A percentile compares a stretch with the other conserved stretches of the same genome.
Conservation (phyloP, 345 rosid genomes). For the Erodium maritimum region DNA sequence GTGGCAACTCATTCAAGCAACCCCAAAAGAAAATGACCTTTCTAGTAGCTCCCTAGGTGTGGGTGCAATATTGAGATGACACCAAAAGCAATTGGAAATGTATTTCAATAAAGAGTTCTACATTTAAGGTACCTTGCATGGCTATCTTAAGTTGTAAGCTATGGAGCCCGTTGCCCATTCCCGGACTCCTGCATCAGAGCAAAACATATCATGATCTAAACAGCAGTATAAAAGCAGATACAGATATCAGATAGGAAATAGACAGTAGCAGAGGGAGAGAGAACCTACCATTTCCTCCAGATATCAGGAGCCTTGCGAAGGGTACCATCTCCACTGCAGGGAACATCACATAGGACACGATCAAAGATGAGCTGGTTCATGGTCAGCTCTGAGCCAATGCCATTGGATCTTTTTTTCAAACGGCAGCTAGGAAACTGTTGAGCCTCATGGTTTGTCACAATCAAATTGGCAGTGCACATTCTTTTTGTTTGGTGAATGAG, state of each 20-base stretch:
- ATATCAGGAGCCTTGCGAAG: constrained; percentile 96
- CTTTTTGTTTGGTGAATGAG: constrained; percentile 97
- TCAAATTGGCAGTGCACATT: constrained; percentile 92
- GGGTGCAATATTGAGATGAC: too few relatives aligned
- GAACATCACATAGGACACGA: constrained; percentile 91
- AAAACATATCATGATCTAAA: constrained; percentile 6
- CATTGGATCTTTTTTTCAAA: constrained; percentile 24
- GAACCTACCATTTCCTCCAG: constrained; percentile 77
- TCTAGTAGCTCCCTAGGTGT: too few relatives aligned
- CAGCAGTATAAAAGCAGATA: not conserved
- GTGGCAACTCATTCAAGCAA: not conserved
- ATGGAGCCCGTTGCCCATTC: constrained; percentile 87
- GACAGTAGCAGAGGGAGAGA: not conserved
- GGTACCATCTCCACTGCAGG: constrained; percentile 97
- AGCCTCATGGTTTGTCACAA: constrained; percentile 92
- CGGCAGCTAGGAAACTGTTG: constrained; percentile 89
- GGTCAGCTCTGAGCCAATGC: constrained; percentile 18
- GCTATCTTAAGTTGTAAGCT: constrained; percentile 79
- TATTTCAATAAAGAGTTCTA: not conserved
- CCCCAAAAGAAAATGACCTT: not conserved
- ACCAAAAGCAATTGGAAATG: not conserved
- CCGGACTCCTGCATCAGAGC: constrained; percentile 47
- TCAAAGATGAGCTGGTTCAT: constrained; percentile 63
- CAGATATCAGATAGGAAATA: not conserved
- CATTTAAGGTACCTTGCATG: constrained; percentile 56